Evolutionary conservation across 352 stramenopile genomes (phyloP).

Genomic region (Pythium insidiosum): DNA sequence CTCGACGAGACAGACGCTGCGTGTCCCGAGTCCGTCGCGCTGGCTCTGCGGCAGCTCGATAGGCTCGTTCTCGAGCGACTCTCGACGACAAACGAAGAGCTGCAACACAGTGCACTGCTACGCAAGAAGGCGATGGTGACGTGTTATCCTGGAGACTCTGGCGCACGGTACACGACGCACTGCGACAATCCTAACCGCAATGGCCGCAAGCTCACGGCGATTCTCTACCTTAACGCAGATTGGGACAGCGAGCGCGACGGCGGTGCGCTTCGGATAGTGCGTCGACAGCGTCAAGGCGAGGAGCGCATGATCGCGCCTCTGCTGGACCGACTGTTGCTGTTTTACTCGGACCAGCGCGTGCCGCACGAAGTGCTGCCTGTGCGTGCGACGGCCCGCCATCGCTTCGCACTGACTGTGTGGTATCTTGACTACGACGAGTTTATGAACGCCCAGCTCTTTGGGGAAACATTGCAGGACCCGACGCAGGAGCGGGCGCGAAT

Average conservation of each 20-base stretch:
- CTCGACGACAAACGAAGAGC: conserved; percentile 12
- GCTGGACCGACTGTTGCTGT: conserved; percentile 29
- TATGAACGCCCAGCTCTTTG: conserved; percentile 31
- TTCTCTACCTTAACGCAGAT: conserved; percentile 39
- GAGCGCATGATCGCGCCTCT: conserved; percentile 7
- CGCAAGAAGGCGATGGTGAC: conserved; percentile 44
- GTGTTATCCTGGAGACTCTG: conserved; percentile 30
- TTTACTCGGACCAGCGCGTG: conserved; percentile 35
- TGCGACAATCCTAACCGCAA: conserved; percentile 46
- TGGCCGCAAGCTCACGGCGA: conserved; percentile 38
- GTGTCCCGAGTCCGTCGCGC: conserved; percentile 15
- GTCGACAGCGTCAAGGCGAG: neutral
- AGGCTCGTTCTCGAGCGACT: conserved; percentile 28
- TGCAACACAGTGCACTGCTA: conserved; percentile 16
- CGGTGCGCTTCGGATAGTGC: conserved; percentile 21
- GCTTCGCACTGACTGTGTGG: conserved; percentile 53
- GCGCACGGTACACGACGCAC: conserved; percentile 33
- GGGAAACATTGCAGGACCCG: conserved; percentile 1
- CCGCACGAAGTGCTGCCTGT: conserved; percentile 34
- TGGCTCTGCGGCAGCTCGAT: conserved; percentile 28
- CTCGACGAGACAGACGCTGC: conserved; percentile 28
- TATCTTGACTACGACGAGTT: conserved; percentile 55
- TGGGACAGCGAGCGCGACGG: conserved; percentile 20
- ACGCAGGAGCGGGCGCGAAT: conserved; percentile 8
- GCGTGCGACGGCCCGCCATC: conserved; percentile 4